Base-by-base conservation (phyloP, 257 asterid species). In the Paraleonurus japonicus region DNA sequence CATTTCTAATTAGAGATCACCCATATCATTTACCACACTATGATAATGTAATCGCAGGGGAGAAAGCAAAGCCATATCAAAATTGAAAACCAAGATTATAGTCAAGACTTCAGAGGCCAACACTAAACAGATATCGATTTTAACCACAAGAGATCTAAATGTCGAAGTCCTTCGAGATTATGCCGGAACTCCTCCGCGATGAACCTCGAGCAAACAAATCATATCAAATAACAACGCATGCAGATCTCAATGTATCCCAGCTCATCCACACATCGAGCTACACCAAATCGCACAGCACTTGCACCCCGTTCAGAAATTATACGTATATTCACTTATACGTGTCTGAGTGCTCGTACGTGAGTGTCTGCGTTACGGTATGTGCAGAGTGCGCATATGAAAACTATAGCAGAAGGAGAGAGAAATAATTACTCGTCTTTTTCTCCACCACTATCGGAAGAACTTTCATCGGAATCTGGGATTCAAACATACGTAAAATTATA, bases 381-480 rank as follows among this genome's bases (percentile, higher is more conserved):
- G 61, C 54, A 47, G 65, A 54, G 67, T 27, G 69, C 69, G 62
- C 69, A 74, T 59, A 53, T 58, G 75, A 15, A 69, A 65, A 4
- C 3, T 57, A 80, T 17, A 66, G 67, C 78, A 77, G 32, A 77
- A 60, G 71, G 69, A 53, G 77, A 61, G 28, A 72, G 48, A 37
- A 74, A 73, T 24, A 71, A 64, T 45, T 85, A 92, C 98, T 89
- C 96, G 74, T 88, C 94, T 66, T 84, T 81, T 32, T 85, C 95
- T 50, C 70, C 92, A 26, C 58, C 85, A 75, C 89, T 86, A 24
- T 86, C 86, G 71, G 78, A 58, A 26, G 83, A 70, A 69, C 87
- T 85, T 58, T 64, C 84, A 39, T 81, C 96, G 61, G 95, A 90
- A 90, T 86, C 98, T 88, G 92, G 57, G 65, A 85, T 76, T 72